Evolutionary conservation across 2,329 filamentous ascomycete genomes (phyloP), one percentile per base, ranked within the genome.

Genomic region (Domatiomyces catenatus): DNA sequence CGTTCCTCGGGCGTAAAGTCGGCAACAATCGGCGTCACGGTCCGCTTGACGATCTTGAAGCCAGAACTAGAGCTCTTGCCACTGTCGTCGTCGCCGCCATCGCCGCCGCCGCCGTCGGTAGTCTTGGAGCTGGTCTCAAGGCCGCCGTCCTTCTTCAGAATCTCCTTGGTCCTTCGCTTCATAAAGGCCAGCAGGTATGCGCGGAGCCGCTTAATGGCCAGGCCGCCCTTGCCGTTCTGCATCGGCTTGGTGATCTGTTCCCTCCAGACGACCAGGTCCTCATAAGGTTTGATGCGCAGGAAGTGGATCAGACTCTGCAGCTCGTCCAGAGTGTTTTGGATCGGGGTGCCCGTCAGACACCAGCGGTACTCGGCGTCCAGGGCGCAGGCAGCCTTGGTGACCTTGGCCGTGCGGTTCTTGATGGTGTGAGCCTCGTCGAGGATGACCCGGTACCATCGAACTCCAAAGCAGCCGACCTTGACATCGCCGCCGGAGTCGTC

Each of bases 271-370:
- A 77, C 75, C 18, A 95, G 72, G 50, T 95, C 81, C 61, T 93
- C 83, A 62, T 92, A 96, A 0, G 92, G 92, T 59, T 85, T 84
- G 63, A 98, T 94, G 15, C 86, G 81, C 39, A 98, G 74, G 66
- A 98, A 98, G 54, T 83, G 86, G 64, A 98, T 86, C 49, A 98
- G 71, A 58, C 87, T 94, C 63, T 98, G 92, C 48, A 98, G 71
- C 66, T 98, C 92, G 58, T 98, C 92, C 5, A 98, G 77, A 60
- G 94, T 96, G 68, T 98, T 98, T 64, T 98, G 92, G 83, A 98
- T 88, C 0, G 92, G 92, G 1, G 92, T 98, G 49, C 92, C 92
- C 0, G 89, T 94, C 54, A 98, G 70, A 63, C 92, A 96, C 92
- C 92, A 98, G 54, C 92, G 77, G 61, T 94, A 96, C 64, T 92